A percentile compares a stretch with the other conserved stretches of the same genome.
Evolutionary conservation across 2,329 filamentous ascomycete species (phyloP).

Genomic region (Alternaria sp.): DNA sequence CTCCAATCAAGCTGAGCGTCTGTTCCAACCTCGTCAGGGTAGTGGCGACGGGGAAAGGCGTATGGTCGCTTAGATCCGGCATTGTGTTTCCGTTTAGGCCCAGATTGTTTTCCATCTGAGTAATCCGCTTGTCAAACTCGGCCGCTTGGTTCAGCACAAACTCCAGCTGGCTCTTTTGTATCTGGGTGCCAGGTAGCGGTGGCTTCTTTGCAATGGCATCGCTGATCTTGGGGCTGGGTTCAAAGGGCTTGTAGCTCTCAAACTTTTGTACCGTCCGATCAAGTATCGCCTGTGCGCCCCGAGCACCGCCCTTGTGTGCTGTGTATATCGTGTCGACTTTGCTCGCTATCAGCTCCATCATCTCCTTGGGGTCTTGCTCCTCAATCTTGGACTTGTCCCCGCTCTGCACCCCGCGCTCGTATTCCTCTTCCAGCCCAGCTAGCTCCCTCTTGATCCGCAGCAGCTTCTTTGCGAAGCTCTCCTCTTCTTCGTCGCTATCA

Average conservation of each 20-base stretch:
- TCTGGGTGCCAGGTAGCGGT: constrained; percentile 44
- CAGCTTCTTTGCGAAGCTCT: constrained; percentile 79
- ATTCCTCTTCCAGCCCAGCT: constrained; percentile 68
- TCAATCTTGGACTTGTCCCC: constrained; percentile 52
- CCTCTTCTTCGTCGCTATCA: constrained; percentile 71
- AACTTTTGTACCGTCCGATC: constrained; percentile 47
- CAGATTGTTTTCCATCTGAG: constrained; percentile 79
- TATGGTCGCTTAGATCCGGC: constrained; percentile 64
- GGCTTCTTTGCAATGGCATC: constrained; percentile 42
- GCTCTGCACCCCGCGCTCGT: constrained; percentile 59
- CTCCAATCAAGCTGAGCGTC: constrained; percentile 78
- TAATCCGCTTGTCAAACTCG: constrained; percentile 84
- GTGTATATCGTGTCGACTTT: constrained; percentile 72
- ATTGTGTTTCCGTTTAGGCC: constrained; percentile 77
- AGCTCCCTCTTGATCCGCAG: constrained; percentile 84
- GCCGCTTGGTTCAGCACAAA: constrained; percentile 81
- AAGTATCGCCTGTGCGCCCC: constrained; percentile 49
- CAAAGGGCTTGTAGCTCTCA: constrained; percentile 42
- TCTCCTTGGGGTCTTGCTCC: constrained; percentile 59
- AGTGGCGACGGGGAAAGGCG: constrained; percentile 74
- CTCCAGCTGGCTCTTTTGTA: constrained; percentile 46
- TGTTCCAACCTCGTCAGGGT: constrained; percentile 82
- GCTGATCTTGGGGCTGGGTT: constrained; percentile 33
- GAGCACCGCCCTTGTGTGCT: constrained; percentile 44
- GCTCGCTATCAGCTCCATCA: constrained; percentile 72